Percentiles rank a stretch among this genome's conserved stretches.
phyloP scores from a whole-genome alignment of 2,329 filamentous ascomycete species.

The Ophiostoma sp. region DNA sequence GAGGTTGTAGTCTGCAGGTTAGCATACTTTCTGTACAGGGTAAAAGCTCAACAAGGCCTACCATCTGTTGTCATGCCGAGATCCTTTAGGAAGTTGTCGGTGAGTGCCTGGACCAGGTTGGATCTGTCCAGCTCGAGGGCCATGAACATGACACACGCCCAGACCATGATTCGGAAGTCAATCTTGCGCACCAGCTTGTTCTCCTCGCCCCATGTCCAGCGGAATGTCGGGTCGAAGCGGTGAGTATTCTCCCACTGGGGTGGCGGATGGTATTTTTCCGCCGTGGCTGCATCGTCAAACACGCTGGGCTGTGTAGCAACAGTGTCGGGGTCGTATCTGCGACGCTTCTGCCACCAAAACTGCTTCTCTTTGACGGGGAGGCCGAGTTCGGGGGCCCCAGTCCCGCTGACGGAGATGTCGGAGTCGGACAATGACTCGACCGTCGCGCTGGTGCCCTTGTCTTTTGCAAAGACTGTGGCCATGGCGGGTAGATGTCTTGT shows the following conservation, averaged over 20 bases:
- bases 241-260: conserved; percentile 34
- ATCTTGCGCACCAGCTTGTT: conserved; percentile 43
- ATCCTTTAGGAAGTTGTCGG: conserved; percentile 45
- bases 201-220: conserved; percentile 42
- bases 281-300: neutral
- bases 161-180: conserved; percentile 40
- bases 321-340: neutral
- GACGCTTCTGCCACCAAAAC: neutral
- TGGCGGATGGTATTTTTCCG: neutral
- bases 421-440: neutral
- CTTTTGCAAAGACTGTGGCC: conserved; percentile 4
- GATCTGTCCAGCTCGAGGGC: conserved; percentile 47
- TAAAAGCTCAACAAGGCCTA: conserved; percentile 26
- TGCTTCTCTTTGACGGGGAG: neutral
- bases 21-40: neutral
- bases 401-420: neutral
- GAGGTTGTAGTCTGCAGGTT: conserved; percentile 40
- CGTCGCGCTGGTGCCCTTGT: neutral
- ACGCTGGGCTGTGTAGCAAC: neutral
- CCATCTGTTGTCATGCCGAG: conserved; percentile 43
- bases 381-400: neutral
- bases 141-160: conserved; percentile 47
- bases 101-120: conserved; percentile 44
- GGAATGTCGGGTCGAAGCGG: conserved; percentile 43
- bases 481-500: neutral